Base-by-base conservation (phyloP, 192 early-diverging fungal genomes). In the Backusella tuberculispora region DNA sequence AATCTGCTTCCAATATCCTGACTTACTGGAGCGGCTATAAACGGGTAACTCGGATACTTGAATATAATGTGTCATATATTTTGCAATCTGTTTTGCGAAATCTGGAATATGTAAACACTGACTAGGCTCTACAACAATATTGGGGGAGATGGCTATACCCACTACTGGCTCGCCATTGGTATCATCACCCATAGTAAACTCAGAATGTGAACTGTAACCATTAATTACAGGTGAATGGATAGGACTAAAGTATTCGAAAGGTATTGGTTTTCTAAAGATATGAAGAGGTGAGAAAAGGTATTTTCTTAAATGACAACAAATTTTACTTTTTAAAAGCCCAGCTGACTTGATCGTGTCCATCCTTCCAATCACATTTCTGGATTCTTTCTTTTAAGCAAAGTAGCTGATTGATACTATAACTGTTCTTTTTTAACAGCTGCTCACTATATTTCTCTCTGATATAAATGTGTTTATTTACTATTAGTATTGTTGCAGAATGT, bases 251-350 rank as follows among this genome's bases (percentile, higher is more conserved):
- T 60, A 60, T 12, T 60, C 53, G 12, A 60, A 60, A 4, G 53
- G 53, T 60, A 60, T 60, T 13, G 21, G 53, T 60, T 24, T 24
- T 43, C 10, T 43, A 43, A 43, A 43, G 8, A 43, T 9, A 60
- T 24, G 26, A 60, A 60, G 21, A 13, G 8, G 6, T 26, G 26
- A 26, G 21, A 21, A 13, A 0, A 29, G 9, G 21, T 24, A 24
- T 60, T 21, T 13, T 12, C 4, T 60, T 26, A 60, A 60, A 10
- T 60, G 19, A 12, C 24, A 26, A 19, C 26, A 13, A 14, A 46
- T 46, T 46, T 60, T 60, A 60, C 53, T 60, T 60, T 60, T 60
- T 19, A 60, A 26, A 60, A 26, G 26, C 53, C 53, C 53, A 60
- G 53, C 53, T 60, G 24, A 60, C 26, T 60, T 60, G 53, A 13